Evolutionary conservation across 257 asterid genomes (phyloP).

Genomic region (Capsicum rhomboideum): DNA sequence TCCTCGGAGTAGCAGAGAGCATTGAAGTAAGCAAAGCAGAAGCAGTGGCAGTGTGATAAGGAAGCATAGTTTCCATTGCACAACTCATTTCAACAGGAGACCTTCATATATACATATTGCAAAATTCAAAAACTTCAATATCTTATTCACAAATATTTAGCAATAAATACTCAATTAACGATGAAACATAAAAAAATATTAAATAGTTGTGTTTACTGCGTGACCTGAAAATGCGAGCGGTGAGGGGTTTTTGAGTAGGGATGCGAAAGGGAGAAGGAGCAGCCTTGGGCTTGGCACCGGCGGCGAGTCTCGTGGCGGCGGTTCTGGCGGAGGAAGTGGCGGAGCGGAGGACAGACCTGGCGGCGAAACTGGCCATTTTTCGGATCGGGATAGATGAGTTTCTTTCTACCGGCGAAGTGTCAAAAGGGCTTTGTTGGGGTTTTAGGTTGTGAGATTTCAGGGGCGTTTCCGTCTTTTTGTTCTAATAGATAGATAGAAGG

Average conservation of each 20-base stretch:
- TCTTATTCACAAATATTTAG: neutral
- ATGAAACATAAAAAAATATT: neutral
- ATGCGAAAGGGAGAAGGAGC: slow-evolving; percentile 52
- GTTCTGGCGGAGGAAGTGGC: slow-evolving; percentile 37
- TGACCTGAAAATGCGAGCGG: slow-evolving; percentile 78
- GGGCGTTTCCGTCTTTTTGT: neutral
- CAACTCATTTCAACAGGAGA: slow-evolving; percentile 75
- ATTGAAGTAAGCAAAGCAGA: slow-evolving; percentile 77
- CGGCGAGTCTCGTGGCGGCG: slow-evolving; percentile 36
- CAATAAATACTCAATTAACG: neutral
- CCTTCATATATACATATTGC: slow-evolving; percentile 14
- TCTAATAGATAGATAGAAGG: neutral
- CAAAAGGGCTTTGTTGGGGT: slow-evolving; percentile 21
- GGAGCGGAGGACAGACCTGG: slow-evolving; percentile 57
- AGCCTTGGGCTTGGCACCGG: slow-evolving; percentile 38
- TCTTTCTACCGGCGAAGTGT: slow-evolving; percentile 3
- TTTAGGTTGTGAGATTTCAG: slow-evolving; percentile 11
- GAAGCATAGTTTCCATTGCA: slow-evolving; percentile 66
- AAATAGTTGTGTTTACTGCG: neutral
- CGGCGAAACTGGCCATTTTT: slow-evolving; percentile 65
- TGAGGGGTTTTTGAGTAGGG: slow-evolving; percentile 49
- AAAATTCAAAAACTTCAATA: neutral
- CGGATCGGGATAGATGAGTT: slow-evolving; percentile 8
- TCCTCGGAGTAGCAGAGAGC: slow-evolving; percentile 73
- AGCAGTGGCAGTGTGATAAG: slow-evolving; percentile 88